phyloP scores from a whole-genome alignment of 768 basidiomycete species.

The Amanita inopinata region DNA sequence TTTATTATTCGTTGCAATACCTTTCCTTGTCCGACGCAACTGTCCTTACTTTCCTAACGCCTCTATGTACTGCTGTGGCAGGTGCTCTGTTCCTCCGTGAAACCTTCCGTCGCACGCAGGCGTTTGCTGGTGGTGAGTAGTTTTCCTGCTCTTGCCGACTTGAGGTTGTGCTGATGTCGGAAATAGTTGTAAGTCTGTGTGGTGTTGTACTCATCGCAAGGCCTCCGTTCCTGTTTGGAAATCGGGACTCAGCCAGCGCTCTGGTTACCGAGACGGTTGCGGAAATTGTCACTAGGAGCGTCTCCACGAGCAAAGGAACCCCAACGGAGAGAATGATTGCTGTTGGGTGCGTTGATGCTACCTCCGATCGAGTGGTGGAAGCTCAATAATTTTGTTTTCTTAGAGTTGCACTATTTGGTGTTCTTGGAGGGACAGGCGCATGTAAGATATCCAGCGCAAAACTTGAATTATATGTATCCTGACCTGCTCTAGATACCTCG shows the following conservation, averaged over 20 bases:
- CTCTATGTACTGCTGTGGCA: conserved; percentile 51
- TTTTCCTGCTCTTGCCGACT: neutral
- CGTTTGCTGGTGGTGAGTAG: conserved; percentile 34
- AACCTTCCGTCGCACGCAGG: conserved; percentile 41
- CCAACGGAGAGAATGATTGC: conserved; percentile 42
- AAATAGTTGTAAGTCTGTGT: conserved; percentile 50
- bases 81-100: conserved; percentile 60
- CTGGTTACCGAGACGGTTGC: conserved; percentile 9
- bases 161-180: neutral
- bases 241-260: conserved; percentile 12
- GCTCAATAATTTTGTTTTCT: neutral
- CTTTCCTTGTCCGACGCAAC: conserved; percentile 73
- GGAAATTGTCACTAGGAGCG: neutral
- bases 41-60: conserved; percentile 66
- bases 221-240: conserved; percentile 65
- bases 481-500: conserved; percentile 22
- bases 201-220: conserved; percentile 80
- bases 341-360: conserved; percentile 37
- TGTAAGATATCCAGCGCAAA: conserved; percentile 36
- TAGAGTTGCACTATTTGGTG: conserved; percentile 57
- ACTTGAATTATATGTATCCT: neutral
- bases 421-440: conserved; percentile 55
- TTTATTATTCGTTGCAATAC: conserved; percentile 66
- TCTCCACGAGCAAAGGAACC: conserved; percentile 17
- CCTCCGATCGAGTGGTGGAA: neutral